A percentile compares a stretch with the other conserved stretches of the same genome.
phyloP scores from a whole-genome alignment of 164 flowering plant species.

The Santalum album region DNA sequence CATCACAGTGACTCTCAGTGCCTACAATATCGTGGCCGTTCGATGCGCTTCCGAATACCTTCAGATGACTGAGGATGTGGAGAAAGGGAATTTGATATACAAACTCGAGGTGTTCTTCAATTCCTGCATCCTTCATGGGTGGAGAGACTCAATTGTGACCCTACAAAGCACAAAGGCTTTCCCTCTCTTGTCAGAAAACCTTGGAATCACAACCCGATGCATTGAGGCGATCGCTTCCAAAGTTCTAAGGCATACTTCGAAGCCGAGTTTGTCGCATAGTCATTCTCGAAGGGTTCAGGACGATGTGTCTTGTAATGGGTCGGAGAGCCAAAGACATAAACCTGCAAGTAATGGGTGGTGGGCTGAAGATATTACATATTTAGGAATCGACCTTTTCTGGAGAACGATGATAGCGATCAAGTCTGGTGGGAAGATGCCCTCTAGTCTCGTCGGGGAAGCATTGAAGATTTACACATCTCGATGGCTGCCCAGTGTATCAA shows the following conservation, averaged over 20 bases:
- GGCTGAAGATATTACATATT: slow-evolving; percentile 82
- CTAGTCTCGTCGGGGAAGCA: slow-evolving; percentile 68
- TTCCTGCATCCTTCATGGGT: slow-evolving; percentile 85
- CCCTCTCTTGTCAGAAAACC: slow-evolving; percentile 64
- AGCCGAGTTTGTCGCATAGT: slow-evolving; percentile 47
- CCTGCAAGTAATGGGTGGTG: slow-evolving; percentile 55
- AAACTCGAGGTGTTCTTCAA: slow-evolving; percentile 80
- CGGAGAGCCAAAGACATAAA: slow-evolving; percentile 32
- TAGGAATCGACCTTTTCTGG: slow-evolving; percentile 76
- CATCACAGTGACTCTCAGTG: slow-evolving; percentile 83
- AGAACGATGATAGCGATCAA: slow-evolving; percentile 75
- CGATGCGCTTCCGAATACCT: slow-evolving; percentile 90
- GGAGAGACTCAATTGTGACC: slow-evolving; percentile 75
- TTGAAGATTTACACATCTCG: slow-evolving; percentile 62
- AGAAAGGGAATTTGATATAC: slow-evolving; percentile 76
- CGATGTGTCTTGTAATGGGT: slow-evolving; percentile 49
- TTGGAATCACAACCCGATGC: slow-evolving; percentile 75
- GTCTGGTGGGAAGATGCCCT: slow-evolving; percentile 52
- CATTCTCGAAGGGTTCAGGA: slow-evolving; percentile 50
- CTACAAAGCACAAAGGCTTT: slow-evolving; percentile 65
- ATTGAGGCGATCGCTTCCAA: slow-evolving; percentile 61
- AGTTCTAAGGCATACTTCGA: slow-evolving; percentile 43
- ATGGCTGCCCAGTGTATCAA: slow-evolving; percentile 70
- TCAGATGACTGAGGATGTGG: slow-evolving; percentile 89
- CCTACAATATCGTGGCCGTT: slow-evolving; percentile 69